Evolutionary conservation across 2,329 filamentous ascomycete genomes (phyloP), one percentile per base, ranked within the genome.

Genomic region (Coniella lustricola): DNA sequence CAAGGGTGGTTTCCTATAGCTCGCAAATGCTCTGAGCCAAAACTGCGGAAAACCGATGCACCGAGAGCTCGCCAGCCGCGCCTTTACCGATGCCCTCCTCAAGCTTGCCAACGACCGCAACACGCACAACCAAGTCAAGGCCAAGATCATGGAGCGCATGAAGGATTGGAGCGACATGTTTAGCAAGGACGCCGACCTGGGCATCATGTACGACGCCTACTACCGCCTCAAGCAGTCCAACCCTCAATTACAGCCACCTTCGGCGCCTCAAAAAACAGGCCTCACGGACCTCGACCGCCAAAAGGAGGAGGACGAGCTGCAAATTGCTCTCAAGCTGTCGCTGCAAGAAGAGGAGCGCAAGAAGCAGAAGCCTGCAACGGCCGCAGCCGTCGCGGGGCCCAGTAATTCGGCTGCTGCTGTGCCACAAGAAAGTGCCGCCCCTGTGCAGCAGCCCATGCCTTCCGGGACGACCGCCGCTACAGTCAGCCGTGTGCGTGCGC

Each of bases 141-240:
- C 88, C 55, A 97, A 96, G 77, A 95, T 98, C 56, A 70, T 97
- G 51, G 91, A 97, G 73, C 83, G 90, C 57, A 97, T 97, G 89
- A 84, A 87, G 65, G 88, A 91, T 56, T 98, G 93, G 93, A 83
- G 86, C 49, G 87, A 93, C 60, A 95, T 96, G 87, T 97, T 97
- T 65, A 79, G 81, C 59, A 83, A 79, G 52, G 89, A 96, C 63
- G 80, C 90, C 10, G 91, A 96, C 63, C 78, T 98, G 52, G 93
- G 93, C 16, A 95, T 98, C 64, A 98, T 98, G 93, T 86, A 90
- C 65, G 88, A 95, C 62, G 90, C 91, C 51, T 97, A 91, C 67
- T 84, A 84, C 70, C 88, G 85, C 64, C 74, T 97, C 54, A 94
- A 95, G 74, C 72, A 74, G 66, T 69, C 67, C 78, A 91, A 98